Base-by-base conservation (phyloP, 257 asterid species). In the Forsythia viridissima region DNA sequence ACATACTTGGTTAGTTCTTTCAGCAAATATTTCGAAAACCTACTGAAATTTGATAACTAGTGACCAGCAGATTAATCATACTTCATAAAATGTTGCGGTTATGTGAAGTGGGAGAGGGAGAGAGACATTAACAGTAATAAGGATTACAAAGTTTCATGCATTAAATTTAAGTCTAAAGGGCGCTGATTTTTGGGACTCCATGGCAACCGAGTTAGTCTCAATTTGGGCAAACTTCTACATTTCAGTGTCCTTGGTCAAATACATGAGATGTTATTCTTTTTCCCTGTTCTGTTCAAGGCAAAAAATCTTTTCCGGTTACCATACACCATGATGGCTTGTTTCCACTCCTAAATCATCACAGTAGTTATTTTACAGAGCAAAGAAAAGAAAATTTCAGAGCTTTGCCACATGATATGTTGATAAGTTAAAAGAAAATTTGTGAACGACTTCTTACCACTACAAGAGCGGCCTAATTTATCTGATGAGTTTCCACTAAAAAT, bases 1-100 rank as follows among this genome's bases (percentile, higher is more conserved):
- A 10, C 71, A 42, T n/a, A 65, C 57, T 70, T 24, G 1, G 20
- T 84, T 63, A 82, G 75, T 70, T 70, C 79, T 48, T 24, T 65
- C 37, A 37, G 74, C 12, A 75, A 74, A 78, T 55, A 67, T 46
- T 13, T 42, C 46, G 39, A 39, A 76, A 12, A 46, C 66, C 36
- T 39, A 20, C 36, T 21, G 18, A 43, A 9, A 44, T 18, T 55
- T 12, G 15, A 74, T 15, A 24, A 76, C 40, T 41, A 72, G 55
- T 36, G 9, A 70, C 65, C 48, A 24, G 8, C 13, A 67, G 52
- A 52, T 36, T 43, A 43, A 43, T 30, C 34, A 30, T 30, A 48
- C 6, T 13, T 13, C 4, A 39, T 13, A 43, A 43, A 34, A 40
- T 24, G 11, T 48, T 48, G 57, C n/a, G 7, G n/a, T 12, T 3